Base-by-base conservation (phyloP, 2,329 filamentous ascomycete species). In the Acephala macrosclerotiorum region DNA sequence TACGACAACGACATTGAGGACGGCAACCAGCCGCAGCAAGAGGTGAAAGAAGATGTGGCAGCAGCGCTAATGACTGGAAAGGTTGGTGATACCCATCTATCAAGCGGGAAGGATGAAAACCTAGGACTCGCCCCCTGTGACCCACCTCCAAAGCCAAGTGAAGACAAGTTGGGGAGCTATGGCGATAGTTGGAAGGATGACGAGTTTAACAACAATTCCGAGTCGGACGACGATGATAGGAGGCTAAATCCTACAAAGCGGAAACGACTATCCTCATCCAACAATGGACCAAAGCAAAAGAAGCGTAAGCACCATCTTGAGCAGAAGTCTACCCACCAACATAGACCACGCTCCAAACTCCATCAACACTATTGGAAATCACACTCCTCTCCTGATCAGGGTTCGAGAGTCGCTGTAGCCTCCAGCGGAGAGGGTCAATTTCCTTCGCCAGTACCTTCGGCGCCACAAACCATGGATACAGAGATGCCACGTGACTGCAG, bases 361-460 rank as follows among this genome's bases (percentile, higher is more conserved):
- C 57, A 60, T 45, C 8, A 36, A 26, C 57, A 42, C 57, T 38
- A 38, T 38, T 14, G 7, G 14, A 38, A 38, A 38, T 38, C 36
- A 38, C 36, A 38, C 36, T 38, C 36, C 36, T 14, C 36, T 38
- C 36, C 14, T 38, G 36, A 38, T 38, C 36, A 38, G 14, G 57
- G 57, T 47, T 60, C 20, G 18, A 47, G 57, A 60, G 57, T 42
- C 38, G 12, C 35, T 20, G 35, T 26, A 16, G 22, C 11, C 2
- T 60, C 57, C 36, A 38, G 14, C 14, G 36, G 36, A 38, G 36
- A 8, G 36, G 36, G 36, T 38, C 36, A 14, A 38, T 58, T 62
- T 33, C 60, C 64, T 66, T 71, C 66, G n/a, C 66, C 58, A 25
- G 64, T 60, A 29, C 62, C 64, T 66, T 68, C 64, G 56, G 36